These are phyloP conservation scores for Astrocystis sublimbata DNA, from an alignment of 495 filamentous ascomycete species.

Conservation along the genomic window DNA sequence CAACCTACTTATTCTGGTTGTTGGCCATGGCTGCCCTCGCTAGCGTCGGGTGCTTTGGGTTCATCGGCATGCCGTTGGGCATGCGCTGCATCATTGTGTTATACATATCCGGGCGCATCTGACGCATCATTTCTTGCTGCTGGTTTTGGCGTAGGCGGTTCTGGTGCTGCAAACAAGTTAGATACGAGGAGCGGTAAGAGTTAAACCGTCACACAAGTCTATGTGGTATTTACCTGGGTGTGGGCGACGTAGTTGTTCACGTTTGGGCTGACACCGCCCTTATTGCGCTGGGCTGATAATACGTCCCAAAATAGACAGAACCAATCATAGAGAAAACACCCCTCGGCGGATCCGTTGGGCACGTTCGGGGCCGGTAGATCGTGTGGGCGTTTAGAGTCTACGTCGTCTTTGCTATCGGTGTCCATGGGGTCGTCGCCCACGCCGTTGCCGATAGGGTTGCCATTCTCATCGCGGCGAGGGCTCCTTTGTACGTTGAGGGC, in stretches of 20 bases:
- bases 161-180: slow-evolving; percentile 54
- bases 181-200: slow-evolving; percentile 3
- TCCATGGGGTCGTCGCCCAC: slow-evolving; percentile 81
- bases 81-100: slow-evolving; percentile 59
- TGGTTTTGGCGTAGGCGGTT: slow-evolving; percentile 64
- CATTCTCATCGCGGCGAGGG: slow-evolving; percentile 63
- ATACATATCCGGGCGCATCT: slow-evolving; percentile 59
- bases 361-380: slow-evolving; percentile 78
- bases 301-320: slow-evolving; percentile 97
- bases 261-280: slow-evolving; percentile 49
- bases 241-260: slow-evolving; percentile 74
- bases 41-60: slow-evolving; percentile 52
- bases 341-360: slow-evolving; percentile 60
- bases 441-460: slow-evolving; percentile 63
- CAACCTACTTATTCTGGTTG: slow-evolving; percentile 68
- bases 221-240: slow-evolving; percentile 65
- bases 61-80: slow-evolving; percentile 50
- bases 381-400: slow-evolving; percentile 69
- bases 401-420: slow-evolving; percentile 73
- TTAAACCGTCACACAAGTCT: not conserved
- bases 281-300: slow-evolving; percentile 71
- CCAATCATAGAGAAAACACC: slow-evolving; percentile 90
- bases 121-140: slow-evolving; percentile 69
- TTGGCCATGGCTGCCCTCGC: slow-evolving; percentile 78
- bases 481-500: slow-evolving; percentile 56